Conservation (phyloP, 192 early-diverging fungal species). For the Coemansia sp. region DNA sequence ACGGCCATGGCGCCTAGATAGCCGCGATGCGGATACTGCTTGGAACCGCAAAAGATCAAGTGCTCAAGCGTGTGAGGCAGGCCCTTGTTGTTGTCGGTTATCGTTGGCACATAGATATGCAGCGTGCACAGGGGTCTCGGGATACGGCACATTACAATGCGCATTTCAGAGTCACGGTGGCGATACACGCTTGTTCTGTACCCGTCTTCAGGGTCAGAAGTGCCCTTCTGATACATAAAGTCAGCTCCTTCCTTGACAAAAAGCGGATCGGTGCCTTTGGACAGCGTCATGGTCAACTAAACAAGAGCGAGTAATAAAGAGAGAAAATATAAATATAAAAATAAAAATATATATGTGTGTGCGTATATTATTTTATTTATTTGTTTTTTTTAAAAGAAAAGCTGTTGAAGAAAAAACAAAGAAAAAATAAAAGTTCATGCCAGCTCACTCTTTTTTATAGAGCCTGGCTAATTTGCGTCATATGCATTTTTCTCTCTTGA, state of each 20-base stretch:
- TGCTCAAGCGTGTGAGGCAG: constrained; percentile 83
- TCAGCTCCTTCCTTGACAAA: constrained; percentile 34
- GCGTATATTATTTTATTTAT: too few species aligned
- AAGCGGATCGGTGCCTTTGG: constrained; percentile 3
- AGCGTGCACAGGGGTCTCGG: constrained; percentile 64
- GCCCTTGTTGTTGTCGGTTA: constrained; percentile 62
- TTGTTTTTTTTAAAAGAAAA: too few species aligned
- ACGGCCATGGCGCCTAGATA: constrained; percentile 73
- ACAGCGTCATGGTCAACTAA: background rate
- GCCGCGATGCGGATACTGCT: constrained; percentile 62
- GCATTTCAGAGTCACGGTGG: constrained; percentile 52
- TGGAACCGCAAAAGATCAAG: constrained; percentile 79
- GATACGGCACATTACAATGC: constrained; percentile 61
- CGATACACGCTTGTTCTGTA: constrained; percentile 51
- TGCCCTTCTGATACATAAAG: constrained; percentile 25
- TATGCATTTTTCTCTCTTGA: too few species aligned
- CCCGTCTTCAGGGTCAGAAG: constrained; percentile 1
- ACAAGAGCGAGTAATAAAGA: background rate
- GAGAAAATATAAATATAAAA: background rate
- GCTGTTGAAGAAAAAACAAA: too few species aligned
- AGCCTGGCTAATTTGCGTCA: too few species aligned
- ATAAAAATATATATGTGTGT: too few species aligned
- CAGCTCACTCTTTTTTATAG: too few species aligned
- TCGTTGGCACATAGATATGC: constrained; percentile 76
- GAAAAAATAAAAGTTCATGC: too few species aligned